These are phyloP conservation scores for Paracoccidioides brasiliensis DNA, from an alignment of 2,329 filamentous ascomycete species.

Conservation along the genomic window DNA sequence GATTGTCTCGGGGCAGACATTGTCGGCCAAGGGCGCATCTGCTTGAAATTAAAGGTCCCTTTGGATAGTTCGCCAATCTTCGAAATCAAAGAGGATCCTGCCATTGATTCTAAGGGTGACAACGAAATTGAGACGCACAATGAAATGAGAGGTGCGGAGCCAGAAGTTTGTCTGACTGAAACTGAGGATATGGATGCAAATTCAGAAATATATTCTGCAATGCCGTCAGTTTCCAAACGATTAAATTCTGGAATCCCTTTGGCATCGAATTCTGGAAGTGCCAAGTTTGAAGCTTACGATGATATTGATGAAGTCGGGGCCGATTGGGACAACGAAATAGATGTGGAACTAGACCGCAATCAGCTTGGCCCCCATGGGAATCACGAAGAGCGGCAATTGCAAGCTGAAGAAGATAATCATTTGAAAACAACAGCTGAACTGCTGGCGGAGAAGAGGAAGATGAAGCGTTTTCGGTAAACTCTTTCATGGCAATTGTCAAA, in stretches of 20 bases:
- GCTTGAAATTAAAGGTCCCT: not conserved
- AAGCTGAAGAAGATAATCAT: conserved; percentile 18
- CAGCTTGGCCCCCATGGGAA: not conserved
- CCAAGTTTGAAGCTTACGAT: conserved; percentile 1
- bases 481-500: not conserved
- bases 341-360: not conserved
- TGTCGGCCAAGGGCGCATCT: not conserved
- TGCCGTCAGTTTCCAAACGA: not conserved
- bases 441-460: conserved; percentile 28
- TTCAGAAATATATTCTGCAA: not conserved
- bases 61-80: not conserved
- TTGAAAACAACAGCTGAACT: conserved; percentile 17
- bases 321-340: conserved; percentile 12
- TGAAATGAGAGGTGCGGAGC: not conserved
- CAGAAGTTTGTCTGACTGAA: not conserved
- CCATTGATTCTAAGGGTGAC: not conserved
- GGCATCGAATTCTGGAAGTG: conserved; percentile 1
- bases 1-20: not conserved
- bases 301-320: not conserved
- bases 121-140: not conserved
- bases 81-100: not conserved
- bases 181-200: not conserved
- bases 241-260: conserved; percentile 1
- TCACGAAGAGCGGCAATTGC: conserved; percentile 8
- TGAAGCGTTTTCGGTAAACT: conserved; percentile 32